Percentiles rank a stretch among this genome's conserved stretches.
Conservation (phyloP, 1,284 basidiomycete genomes). For the Ustilago tritici region DNA sequence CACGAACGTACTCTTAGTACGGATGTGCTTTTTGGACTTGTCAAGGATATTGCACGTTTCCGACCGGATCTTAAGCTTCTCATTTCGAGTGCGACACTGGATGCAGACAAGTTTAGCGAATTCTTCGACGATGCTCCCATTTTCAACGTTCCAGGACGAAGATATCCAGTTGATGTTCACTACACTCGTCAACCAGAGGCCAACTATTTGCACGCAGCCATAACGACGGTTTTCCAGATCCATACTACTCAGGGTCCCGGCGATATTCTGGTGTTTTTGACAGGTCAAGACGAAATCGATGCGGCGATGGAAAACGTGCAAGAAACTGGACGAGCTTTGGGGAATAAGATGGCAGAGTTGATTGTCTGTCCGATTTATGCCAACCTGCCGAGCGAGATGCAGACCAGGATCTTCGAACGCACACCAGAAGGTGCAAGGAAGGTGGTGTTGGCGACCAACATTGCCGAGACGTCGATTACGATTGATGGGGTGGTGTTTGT, state of each 20-base stretch:
- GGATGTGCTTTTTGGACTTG: conserved; percentile 67
- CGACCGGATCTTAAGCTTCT: conserved; percentile 67
- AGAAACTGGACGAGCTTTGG: conserved; percentile 92
- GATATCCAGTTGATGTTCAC: conserved; percentile 97
- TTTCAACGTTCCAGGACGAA: conserved; percentile 85
- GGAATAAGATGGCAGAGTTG: conserved; percentile 94
- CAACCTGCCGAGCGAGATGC: conserved; percentile 97
- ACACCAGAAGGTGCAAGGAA: conserved; percentile 96
- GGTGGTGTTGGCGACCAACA: conserved; percentile 94
- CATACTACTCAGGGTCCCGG: conserved; percentile 98
- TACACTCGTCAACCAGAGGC: conserved; percentile 75
- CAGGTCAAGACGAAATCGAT: conserved; percentile 99
- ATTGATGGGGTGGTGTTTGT: conserved; percentile 70
- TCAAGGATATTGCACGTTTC: conserved; percentile 68
- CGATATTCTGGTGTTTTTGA: conserved; percentile 98
- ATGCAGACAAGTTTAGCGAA: conserved; percentile 68
- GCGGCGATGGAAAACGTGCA: conserved; percentile 90
- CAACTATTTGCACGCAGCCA: conserved; percentile 95
- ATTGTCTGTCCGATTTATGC: conserved; percentile 98
- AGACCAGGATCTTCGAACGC: conserved; percentile 98
- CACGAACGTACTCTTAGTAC: conserved; percentile 69
- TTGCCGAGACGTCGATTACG: conserved; percentile 75
- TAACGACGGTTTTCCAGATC: conserved; percentile 98
- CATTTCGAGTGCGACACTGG: conserved; percentile 67
- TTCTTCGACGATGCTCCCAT: conserved; percentile 69